Base-by-base conservation (phyloP, 2,329 filamentous ascomycete genomes). In the Metarhizium guizhouense region DNA sequence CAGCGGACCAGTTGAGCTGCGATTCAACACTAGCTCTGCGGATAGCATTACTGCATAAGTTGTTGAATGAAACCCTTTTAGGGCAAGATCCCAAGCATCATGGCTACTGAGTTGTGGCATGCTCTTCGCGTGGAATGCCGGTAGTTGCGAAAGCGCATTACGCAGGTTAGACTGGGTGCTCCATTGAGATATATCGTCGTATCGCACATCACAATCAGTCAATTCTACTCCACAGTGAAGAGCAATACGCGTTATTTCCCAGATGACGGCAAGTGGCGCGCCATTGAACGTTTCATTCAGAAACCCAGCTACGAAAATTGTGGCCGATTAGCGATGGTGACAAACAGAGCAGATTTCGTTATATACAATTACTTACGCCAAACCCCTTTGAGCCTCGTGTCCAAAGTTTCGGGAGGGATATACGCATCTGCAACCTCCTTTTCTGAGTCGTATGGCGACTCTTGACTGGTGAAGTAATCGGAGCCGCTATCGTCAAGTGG, bases 161-260 rank as follows among this genome's bases (percentile, higher is more conserved):
- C 78, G 76, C 4, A 85, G 66, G 0, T 53, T 64, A 1, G 61
- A 59, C 48, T 82, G 79, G 42, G 78, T 68, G 0, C 68, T 61
- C 73, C 78, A 80, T 0, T 56, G 59, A 1, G 72, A 63, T 3
- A 56, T 56, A 0, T 61, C 51, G 3, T 72, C 62, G 53, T 80
- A 75, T 0, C 56, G 43, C 3, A 77, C 45, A 3, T 68, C 60
- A 8, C 72, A 61, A 2, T 69, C 60, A 2, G 67, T 61, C 2
- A 76, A 61, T 32, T 75, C 66, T 2, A 80, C 69, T 0, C 64
- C 64, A 56, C 78, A 81, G 45, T 77, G 69, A 0, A 75, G 60
- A 0, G 76, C 74, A 18, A 77, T 72, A 11, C 80, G 72, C 0
- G 74, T 72, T 0, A 80, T 63, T 56, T 83, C 80, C 80, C 80